Percentiles rank a stretch among this genome's conserved stretches.
Conservation (phyloP, 352 stramenopile species). For the Globisporangium ultimum region DNA sequence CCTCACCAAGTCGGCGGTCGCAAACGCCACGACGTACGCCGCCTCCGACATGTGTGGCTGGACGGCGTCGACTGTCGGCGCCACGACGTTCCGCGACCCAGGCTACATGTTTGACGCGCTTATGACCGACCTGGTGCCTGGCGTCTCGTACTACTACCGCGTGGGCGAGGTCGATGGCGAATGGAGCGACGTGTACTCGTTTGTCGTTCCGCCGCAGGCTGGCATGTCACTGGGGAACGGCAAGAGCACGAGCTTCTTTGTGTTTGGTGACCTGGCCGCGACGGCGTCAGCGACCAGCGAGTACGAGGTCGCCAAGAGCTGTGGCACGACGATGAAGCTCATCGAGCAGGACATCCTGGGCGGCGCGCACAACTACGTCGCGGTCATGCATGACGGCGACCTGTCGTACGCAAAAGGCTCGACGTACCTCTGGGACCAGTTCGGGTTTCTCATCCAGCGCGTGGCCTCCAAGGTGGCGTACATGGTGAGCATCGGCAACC, state of each 20-base stretch:
- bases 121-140: constrained; percentile 3
- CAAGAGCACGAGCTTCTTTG: constrained; percentile 33
- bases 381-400: constrained; percentile 80
- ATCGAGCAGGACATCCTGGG: constrained; percentile 1
- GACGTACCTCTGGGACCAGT: constrained; percentile 82
- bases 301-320: background rate
- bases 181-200: background rate
- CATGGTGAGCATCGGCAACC: constrained; percentile 60
- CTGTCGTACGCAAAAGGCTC: constrained; percentile 61
- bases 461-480: constrained; percentile 70
- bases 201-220: background rate
- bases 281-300: background rate
- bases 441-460: constrained; percentile 72
- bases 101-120: constrained; percentile 4
- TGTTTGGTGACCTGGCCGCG: constrained; percentile 44
- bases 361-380: constrained; percentile 37
- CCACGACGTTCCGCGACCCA: constrained; percentile 1
- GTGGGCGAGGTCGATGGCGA: background rate
- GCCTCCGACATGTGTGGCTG: background rate
- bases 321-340: constrained; percentile 1
- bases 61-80: background rate
- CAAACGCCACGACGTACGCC: constrained; percentile 1
- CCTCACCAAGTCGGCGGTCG: constrained; percentile 3
- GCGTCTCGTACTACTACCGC: constrained; percentile 2
- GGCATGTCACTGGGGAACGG: background rate